Percentiles rank a stretch among this genome's conserved stretches.
Evolutionary conservation across 495 filamentous ascomycete species (phyloP).

Genomic region (Neurospora sp.): DNA sequence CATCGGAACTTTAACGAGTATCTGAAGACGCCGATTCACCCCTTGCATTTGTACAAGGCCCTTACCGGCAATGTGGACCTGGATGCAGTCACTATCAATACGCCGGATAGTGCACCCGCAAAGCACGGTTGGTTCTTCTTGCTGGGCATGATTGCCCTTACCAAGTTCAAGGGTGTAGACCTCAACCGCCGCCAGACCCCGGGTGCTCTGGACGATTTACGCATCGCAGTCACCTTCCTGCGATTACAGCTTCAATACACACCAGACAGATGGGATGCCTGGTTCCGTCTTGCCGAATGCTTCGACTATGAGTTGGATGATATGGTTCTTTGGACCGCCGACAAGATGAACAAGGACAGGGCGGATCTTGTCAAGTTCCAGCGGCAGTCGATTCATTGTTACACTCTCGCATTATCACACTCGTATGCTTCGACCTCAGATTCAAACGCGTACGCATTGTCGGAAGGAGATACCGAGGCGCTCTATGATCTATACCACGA

Average conservation of each 20-base stretch:
- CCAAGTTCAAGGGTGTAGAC: conserved; percentile 66
- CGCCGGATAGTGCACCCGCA: conserved; percentile 48
- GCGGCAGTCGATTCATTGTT: conserved; percentile 81
- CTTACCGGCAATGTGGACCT: conserved; percentile 63
- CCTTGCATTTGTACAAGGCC: conserved; percentile 65
- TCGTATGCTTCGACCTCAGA: conserved; percentile 55
- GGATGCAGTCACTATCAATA: conserved; percentile 41
- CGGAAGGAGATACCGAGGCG: conserved; percentile 51
- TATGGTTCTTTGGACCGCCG: conserved; percentile 84
- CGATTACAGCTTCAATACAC: conserved; percentile 78
- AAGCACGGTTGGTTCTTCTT: conserved; percentile 88
- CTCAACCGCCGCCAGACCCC: conserved; percentile 65
- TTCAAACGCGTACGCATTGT: conserved; percentile 21
- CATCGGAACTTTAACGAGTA: conserved; percentile 63
- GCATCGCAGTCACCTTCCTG: conserved; percentile 73
- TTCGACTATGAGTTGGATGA: conserved; percentile 91
- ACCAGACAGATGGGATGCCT: conserved; percentile 83
- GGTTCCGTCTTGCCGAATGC: conserved; percentile 87
- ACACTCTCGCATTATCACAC: conserved; percentile 73
- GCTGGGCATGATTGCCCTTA: conserved; percentile 75
- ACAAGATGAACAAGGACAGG: conserved; percentile 84
- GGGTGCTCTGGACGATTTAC: conserved; percentile 73
- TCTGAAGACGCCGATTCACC: conserved; percentile 70
- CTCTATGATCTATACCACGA: conserved; percentile 79
- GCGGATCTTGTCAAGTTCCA: conserved; percentile 65